phyloP scores from a whole-genome alignment of 495 filamentous ascomycete species.

The Penicillium egyptiacum region DNA sequence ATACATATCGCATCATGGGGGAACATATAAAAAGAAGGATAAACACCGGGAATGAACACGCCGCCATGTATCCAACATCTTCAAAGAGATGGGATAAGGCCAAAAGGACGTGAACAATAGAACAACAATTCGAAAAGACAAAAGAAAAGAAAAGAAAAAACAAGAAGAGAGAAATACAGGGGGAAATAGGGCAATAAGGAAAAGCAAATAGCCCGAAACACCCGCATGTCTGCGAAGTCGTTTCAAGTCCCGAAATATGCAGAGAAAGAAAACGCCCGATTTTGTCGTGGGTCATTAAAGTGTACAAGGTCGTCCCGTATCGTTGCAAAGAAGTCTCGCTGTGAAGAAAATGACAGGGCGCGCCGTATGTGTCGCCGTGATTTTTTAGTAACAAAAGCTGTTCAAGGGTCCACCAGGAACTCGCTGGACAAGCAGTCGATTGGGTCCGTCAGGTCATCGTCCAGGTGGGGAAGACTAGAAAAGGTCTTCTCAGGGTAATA shows the following conservation, averaged over 20 bases:
- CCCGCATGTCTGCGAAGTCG: constrained; percentile 11
- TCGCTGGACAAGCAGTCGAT: constrained; percentile 32
- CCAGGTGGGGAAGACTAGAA: constrained; percentile 28
- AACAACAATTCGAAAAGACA: background rate
- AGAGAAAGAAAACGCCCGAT: constrained; percentile 23
- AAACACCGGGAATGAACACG: constrained; percentile 9
- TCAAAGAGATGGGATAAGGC: background rate
- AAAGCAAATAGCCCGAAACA: constrained; percentile 15
- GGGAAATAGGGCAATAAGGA: constrained; percentile 8
- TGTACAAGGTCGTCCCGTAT: constrained; percentile 30
- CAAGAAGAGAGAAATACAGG: constrained; percentile 10
- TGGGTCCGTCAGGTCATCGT: constrained; percentile 38
- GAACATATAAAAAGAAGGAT: constrained; percentile 9
- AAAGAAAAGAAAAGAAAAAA: constrained; percentile 6
- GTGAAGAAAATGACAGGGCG: constrained; percentile 16
- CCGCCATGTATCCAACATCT: background rate
- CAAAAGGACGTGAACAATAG: background rate
- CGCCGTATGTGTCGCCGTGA: constrained; percentile 19
- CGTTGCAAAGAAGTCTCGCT: constrained; percentile 24
- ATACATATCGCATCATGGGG: constrained; percentile 25
- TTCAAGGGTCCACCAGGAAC: constrained; percentile 30
- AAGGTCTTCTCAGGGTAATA: constrained; percentile 41
- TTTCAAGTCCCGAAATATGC: constrained; percentile 19
- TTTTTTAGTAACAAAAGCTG: background rate
- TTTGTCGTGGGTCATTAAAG: constrained; percentile 27